Evolutionary conservation across 495 filamentous ascomycete genomes (phyloP), one percentile per base, ranked within the genome.

Genomic region (Cudoniella acicularis): DNA sequence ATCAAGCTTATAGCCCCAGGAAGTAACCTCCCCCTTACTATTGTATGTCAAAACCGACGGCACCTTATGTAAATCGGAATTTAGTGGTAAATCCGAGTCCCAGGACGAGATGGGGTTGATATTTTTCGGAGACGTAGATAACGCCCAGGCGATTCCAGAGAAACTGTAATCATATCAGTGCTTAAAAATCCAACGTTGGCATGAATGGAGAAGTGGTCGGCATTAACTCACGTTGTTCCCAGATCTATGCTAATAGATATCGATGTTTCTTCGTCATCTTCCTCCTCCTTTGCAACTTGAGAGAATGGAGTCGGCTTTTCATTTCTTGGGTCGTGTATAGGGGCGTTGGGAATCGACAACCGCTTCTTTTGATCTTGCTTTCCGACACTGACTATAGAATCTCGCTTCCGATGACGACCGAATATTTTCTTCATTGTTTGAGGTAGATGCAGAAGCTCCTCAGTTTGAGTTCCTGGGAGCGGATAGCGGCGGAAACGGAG

Each of bases 221-320:
- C 16, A 9, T 27, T 17, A 3, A 50, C 57, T 54, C 23, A 54
- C 57, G 56, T 58, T 23, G 56, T 58, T 1, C 48, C 56, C 4
- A 36, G 13, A 36, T 36, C 30, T 13, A 36, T 13, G 30, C 30
- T 13, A 13, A 36, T 13, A 36, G 45, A 48, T 4, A 48, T 48
- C 4, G 10, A 48, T 48, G n/a, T 23, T 9, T 48, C 45, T 18
- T 48, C 45, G 4, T 48, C 45, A 18, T 48, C n/a, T 18, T 48
- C 45, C 6, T 6, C n/a, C 17, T 23, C 30, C 30, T 36, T 36
- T 36, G 4, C 30, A 6, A 4, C 13, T 36, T 36, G 6, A 4
- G 4, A 4, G 30, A 36, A 6, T 13, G 13, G 6, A 6, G 30
- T 36, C 30, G n/a, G n/a, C n/a, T n/a, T n/a, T n/a, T n/a, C n/a